These are phyloP conservation scores for Tothia fuscella DNA, from an alignment of 2,329 filamentous ascomycete genomes.

Conservation along the genomic window DNA sequence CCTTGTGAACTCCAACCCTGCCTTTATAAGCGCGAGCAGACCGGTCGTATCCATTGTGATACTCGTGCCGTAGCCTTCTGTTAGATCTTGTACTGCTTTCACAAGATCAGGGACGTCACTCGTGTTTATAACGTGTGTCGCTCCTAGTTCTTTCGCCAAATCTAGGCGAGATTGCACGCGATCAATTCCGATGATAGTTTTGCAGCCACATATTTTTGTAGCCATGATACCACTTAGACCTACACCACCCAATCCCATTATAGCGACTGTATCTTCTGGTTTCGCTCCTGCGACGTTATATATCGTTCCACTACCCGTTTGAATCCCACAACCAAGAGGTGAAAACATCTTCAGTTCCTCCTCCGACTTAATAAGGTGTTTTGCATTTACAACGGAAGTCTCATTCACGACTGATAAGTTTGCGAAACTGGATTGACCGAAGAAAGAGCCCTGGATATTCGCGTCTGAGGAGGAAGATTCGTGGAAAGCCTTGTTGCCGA, in stretches of 20 bases:
- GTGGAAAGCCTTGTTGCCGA: conserved; percentile 29
- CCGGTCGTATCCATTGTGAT: conserved; percentile 41
- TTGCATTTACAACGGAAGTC: conserved; percentile 6
- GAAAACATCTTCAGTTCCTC: conserved; percentile 21
- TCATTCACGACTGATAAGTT: conserved; percentile 11
- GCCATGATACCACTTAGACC: conserved; percentile 31
- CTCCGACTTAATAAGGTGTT: conserved; percentile 8
- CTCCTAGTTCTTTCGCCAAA: conserved; percentile 33
- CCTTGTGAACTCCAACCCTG: conserved; percentile 30
- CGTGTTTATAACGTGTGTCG: conserved; percentile 20
- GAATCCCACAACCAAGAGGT: conserved; percentile 32
- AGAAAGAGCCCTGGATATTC: conserved; percentile 14
- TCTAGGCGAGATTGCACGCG: conserved; percentile 30
- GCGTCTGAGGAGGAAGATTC: conserved; percentile 27
- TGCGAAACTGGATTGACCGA: conserved; percentile 15
- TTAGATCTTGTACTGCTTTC: conserved; percentile 24
- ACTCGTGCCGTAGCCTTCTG: conserved; percentile 28
- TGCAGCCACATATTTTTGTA: conserved; percentile 19
- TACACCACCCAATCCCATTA: conserved; percentile 31
- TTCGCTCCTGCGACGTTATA: conserved; percentile 23
- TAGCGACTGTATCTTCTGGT: conserved; percentile 20
- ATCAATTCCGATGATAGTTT: conserved; percentile 35
- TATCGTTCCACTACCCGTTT: conserved; percentile 33
- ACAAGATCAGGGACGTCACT: conserved; percentile 15
- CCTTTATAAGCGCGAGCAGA: conserved; percentile 29